Conservation (phyloP, 768 basidiomycete species). For the Boletus bicolor region DNA sequence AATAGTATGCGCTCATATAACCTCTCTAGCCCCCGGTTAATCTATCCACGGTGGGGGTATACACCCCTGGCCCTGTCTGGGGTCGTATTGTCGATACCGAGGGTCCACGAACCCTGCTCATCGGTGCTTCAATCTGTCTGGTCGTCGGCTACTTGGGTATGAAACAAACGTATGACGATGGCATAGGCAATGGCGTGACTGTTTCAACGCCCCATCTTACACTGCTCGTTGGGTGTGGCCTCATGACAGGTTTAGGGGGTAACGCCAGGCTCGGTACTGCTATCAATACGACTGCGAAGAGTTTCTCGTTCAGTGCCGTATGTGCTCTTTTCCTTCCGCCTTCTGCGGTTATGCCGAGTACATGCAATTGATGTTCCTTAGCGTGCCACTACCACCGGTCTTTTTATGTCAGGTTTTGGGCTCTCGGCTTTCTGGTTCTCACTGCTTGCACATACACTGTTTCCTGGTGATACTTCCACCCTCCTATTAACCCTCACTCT, state of each 20-base stretch:
- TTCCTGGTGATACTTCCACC: constrained; percentile 73
- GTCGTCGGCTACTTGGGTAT: constrained; percentile 79
- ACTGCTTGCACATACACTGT: constrained; percentile 64
- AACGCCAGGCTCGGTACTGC: constrained; percentile 68
- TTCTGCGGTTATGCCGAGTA: not conserved
- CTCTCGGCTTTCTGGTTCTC: constrained; percentile 91
- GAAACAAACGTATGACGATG: constrained; percentile 58
- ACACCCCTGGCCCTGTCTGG: constrained; percentile 71
- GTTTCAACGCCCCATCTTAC: constrained; percentile 43
- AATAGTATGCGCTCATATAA: constrained; percentile 47
- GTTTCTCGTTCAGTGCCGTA: constrained; percentile 70
- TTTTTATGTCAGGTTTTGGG: constrained; percentile 88
- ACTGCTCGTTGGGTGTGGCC: constrained; percentile 59
- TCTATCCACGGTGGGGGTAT: constrained; percentile 60
- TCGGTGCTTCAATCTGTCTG: constrained; percentile 55
- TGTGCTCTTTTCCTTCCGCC: constrained; percentile 23
- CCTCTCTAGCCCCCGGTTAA: not conserved
- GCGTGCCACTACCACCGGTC: constrained; percentile 74
- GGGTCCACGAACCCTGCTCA: constrained; percentile 71
- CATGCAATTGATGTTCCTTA: constrained; percentile 23
- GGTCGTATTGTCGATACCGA: constrained; percentile 72
- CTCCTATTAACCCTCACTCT: constrained; percentile 73
- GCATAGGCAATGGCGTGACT: constrained; percentile 37
- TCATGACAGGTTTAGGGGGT: constrained; percentile 74
- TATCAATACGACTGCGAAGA: constrained; percentile 71